Evolutionary conservation across 306 rosid genomes (phyloP).

Genomic region (Begonia masoniana): DNA sequence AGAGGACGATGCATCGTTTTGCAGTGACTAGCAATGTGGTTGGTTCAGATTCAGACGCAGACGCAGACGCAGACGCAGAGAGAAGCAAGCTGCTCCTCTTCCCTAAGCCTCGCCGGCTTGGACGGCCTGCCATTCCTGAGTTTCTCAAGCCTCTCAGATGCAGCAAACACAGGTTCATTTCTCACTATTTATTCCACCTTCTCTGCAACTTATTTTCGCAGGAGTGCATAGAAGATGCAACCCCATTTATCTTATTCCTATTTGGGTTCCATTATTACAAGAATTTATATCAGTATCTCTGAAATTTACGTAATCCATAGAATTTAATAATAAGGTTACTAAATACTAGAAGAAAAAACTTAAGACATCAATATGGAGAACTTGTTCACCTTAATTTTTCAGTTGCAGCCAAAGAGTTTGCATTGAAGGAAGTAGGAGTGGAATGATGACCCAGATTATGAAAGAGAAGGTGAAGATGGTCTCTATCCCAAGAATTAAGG

Average conservation of each 20-base stretch:
- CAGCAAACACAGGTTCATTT: slow-evolving; percentile 42
- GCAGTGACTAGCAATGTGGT: slow-evolving; percentile 39
- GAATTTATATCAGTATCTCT: no score
- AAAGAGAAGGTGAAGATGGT: slow-evolving; percentile 38
- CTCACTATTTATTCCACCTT: no score
- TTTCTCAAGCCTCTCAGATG: slow-evolving; percentile 56
- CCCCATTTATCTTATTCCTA: no score
- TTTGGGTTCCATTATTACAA: no score
- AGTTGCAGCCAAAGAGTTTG: slow-evolving; percentile 29
- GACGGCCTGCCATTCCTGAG: slow-evolving; percentile 37
- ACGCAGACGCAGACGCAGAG: slow-evolving; percentile 15
- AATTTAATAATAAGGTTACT: no score
- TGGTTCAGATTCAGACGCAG: slow-evolving; percentile 29
- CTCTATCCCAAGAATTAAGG: neutral
- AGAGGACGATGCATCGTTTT: slow-evolving; percentile 38
- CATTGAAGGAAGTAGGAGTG: slow-evolving; percentile 24
- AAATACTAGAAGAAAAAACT: no score
- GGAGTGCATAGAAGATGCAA: no score
- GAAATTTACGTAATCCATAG: no score
- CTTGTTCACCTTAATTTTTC: neutral
- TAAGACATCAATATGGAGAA: no score
- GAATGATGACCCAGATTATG: slow-evolving; percentile 37
- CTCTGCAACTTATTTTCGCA: no score
- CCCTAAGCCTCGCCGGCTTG: slow-evolving; percentile 51
- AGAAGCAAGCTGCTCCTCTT: slow-evolving; percentile 47